phyloP scores from a whole-genome alignment of 2,329 filamentous ascomycete species.

The Colletotrichum sp. region DNA sequence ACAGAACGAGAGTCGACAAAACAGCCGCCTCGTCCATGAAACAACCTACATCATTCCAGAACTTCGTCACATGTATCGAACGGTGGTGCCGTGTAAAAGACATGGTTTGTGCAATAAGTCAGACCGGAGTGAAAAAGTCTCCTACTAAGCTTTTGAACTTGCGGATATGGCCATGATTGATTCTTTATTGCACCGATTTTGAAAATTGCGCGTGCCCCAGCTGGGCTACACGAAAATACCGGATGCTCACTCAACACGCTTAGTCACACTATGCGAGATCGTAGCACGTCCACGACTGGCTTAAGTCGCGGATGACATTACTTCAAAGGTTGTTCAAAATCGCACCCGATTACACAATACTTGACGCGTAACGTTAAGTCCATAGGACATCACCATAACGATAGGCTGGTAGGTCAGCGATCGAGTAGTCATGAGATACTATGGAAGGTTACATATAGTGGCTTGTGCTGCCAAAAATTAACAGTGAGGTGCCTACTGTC shows the following conservation, averaged over 20 bases:
- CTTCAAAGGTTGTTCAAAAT: background rate
- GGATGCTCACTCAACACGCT: background rate
- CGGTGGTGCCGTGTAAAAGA: background rate
- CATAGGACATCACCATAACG: background rate
- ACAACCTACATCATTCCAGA: background rate
- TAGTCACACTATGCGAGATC: background rate
- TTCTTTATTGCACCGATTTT: rapidly evolving
- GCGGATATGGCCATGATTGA: rapidly evolving
- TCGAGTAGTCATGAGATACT: rapidly evolving
- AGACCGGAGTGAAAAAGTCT: rapidly evolving
- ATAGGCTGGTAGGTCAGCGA: background rate
- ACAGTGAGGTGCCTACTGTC: rapidly evolving
- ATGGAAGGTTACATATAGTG: background rate
- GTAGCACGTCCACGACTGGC: background rate
- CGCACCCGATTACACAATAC: background rate
- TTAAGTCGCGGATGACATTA: background rate
- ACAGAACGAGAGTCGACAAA: background rate
- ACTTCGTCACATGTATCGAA: rapidly evolving
- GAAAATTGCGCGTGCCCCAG: rapidly evolving
- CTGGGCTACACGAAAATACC: background rate
- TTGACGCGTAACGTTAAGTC: background rate
- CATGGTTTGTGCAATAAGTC: background rate
- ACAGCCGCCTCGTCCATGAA: background rate
- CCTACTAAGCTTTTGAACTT: background rate
- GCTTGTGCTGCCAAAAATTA: background rate